These are phyloP conservation scores for Lentinula edodes DNA, from an alignment of 768 basidiomycete species.

Conservation along the genomic window DNA sequence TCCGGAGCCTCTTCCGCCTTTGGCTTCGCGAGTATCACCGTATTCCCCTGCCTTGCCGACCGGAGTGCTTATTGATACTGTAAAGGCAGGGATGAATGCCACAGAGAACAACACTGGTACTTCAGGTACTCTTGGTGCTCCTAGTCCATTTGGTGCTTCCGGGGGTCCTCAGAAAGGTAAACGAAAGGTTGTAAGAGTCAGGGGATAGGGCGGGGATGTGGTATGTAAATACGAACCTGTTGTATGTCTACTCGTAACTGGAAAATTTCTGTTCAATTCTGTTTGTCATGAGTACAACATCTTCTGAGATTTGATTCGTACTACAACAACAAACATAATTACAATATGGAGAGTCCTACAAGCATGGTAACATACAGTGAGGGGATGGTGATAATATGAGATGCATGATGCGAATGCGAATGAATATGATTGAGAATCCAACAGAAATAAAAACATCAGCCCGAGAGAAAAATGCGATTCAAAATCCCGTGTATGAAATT, in stretches of 20 bases:
- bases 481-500: not conserved
- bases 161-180: slow-evolving; percentile 61
- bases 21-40: slow-evolving; percentile 69
- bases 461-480: not conserved
- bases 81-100: slow-evolving; percentile 82
- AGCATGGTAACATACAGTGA: not conserved
- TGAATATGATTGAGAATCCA: not conserved
- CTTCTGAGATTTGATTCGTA: not conserved
- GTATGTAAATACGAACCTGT: not conserved
- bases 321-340: not conserved
- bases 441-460: not conserved
- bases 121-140: slow-evolving; percentile 28
- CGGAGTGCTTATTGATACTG: slow-evolving; percentile 75
- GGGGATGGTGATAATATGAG: not conserved
- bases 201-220: slow-evolving; percentile 31
- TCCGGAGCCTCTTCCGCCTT: slow-evolving; percentile 68
- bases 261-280: not conserved
- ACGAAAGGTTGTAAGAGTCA: slow-evolving; percentile 73
- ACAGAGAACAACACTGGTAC: slow-evolving; percentile 40
- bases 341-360: not conserved
- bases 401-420: not conserved
- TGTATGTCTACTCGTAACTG: not conserved
- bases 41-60: slow-evolving; percentile 76
- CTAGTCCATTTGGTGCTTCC: slow-evolving; percentile 16
- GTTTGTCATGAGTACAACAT: not conserved